Conservation (phyloP, 1,284 basidiomycete genomes). For the Trichosporon inkin region DNA sequence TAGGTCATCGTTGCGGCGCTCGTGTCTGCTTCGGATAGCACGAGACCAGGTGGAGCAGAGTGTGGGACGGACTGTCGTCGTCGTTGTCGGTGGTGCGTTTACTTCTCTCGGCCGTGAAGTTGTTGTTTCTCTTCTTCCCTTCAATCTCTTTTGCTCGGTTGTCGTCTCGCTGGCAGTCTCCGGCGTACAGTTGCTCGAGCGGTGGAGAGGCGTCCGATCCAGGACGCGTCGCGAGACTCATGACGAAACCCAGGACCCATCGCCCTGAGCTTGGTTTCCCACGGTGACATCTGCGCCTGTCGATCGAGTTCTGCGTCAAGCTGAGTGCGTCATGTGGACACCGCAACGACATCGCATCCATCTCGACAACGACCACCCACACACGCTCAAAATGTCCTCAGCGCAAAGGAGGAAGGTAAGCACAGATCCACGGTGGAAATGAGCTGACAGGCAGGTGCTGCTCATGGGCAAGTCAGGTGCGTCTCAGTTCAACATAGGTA, state of each 20-base stretch:
- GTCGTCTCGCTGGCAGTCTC: no score
- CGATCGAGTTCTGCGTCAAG: not conserved
- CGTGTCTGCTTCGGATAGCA: no score
- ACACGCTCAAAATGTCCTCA: constrained; percentile 30
- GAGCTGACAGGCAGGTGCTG: constrained; percentile 57
- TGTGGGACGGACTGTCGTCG: no score
- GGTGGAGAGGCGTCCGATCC: no score
- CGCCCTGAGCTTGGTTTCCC: constrained; percentile 11
- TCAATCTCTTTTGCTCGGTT: no score
- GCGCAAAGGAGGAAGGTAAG: constrained; percentile 42
- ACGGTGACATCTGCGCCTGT: constrained; percentile 13
- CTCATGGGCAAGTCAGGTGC: constrained; percentile 85
- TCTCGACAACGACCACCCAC: constrained; percentile 11
- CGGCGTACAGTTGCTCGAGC: no score
- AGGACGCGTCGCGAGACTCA: no score
- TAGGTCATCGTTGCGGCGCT: not conserved
- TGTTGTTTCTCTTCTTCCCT: no score
- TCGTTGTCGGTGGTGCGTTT: no score
- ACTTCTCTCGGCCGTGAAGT: no score
- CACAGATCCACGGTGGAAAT: not conserved
- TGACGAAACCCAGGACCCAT: no score
- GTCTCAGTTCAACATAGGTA: constrained; percentile 2
- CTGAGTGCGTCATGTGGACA: not conserved
- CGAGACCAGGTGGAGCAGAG: no score
- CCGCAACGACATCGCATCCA: not conserved